Base-by-base conservation (phyloP, 805 yeast genomes). In the Cyberlindnera euphorbiiphila region DNA sequence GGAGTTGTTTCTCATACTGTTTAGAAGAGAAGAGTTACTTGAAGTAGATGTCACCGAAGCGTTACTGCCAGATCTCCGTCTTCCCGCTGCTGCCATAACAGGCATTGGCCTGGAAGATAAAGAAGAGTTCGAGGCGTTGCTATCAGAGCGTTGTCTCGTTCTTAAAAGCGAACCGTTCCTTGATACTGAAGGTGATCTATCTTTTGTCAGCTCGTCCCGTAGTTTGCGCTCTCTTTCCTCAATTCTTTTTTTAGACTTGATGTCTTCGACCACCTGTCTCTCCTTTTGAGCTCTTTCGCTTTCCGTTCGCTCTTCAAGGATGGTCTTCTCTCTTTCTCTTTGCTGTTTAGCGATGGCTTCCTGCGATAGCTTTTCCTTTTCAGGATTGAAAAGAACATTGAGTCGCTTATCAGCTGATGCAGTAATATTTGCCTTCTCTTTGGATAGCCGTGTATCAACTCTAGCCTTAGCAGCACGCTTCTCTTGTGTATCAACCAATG, bases 41-140 rank as follows among this genome's bases (percentile, higher is more conserved):
- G 55, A 49, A 22, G 34, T 42, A 9, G 51, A 41, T 1, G 38
- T 25, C 12, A 36, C 32, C 6, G 54, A 50, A 1, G 50, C 46
- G 10, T 46, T 48, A 24, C 51, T 50, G 5, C 45, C 37, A 5
- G 56, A 49, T 25, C 50, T 34, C 20, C 46, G 45, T 14, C 50
- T 39, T 3, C 34, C 29, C 12, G 24, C 30, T 19, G 21, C 30
- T 26, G 17, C 8, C 11, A 28, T 30, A n/a, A 32, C 21, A 12
- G 26, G 33, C 9, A 20, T 17, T n/a, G 11, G 22, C 11, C 18
- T 31, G 4, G 26, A 11, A 10, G 9, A n/a, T n/a, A n/a, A 9
- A 9, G 39, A 25, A 4, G 45, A 34, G 9, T 41, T 33, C 3
- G 48, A 41, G 8, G 44, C 45, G 16, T 42, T 43, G 22, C 53